Base-by-base conservation (phyloP, 169 alveolate species). In the Eimeria mitis region DNA sequence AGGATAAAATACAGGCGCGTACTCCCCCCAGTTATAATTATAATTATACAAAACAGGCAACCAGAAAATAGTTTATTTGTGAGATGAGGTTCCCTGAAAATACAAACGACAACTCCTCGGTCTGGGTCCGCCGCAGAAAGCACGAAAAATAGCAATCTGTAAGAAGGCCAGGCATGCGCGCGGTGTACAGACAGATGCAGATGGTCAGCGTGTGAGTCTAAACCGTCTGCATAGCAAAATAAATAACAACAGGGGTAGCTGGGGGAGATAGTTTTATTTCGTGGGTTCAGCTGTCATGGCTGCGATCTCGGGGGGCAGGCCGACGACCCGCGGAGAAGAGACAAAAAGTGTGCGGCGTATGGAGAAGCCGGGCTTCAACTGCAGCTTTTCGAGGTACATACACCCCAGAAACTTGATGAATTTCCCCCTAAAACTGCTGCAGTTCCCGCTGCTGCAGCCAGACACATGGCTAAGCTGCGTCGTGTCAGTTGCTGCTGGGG, bases 401-500 rank as follows among this genome's bases (percentile, higher is more conserved):
- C 37, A 71, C 54, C 34, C 54, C 52, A 13, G 54, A 71, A 34
- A 71, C 14, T 71, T 71, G 49, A 34, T 16, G 52, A 71, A 19
- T 37, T 37, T 34, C 52, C 81, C 52, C 54, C 52, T 34, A 54
- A 71, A 71, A 71, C 81, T 34, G 81, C 81, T 71, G 52, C 23
- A 71, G 31, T 40, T 11, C 81, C 7, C 54, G 5, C 54, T 40
- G n/a, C 2, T 71, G 31, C 81, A 25, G 81, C 31, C 81, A 71
- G 81, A 71, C 81, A 71, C 81, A 71, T 71, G 52, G 81, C 81
- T 5, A 54, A 16, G 0, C 54, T 71, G 63, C 28, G 88, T 42
- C 13, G 88, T 78, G 88, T 78, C 88, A 78, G 88, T 78, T 47
- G 88, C 63, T 47, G 63, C 42, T 44, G 63, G 68, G 42, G 68